phyloP scores from a whole-genome alignment of 139 green algal genomes.

The Parachlorella kessleri region DNA sequence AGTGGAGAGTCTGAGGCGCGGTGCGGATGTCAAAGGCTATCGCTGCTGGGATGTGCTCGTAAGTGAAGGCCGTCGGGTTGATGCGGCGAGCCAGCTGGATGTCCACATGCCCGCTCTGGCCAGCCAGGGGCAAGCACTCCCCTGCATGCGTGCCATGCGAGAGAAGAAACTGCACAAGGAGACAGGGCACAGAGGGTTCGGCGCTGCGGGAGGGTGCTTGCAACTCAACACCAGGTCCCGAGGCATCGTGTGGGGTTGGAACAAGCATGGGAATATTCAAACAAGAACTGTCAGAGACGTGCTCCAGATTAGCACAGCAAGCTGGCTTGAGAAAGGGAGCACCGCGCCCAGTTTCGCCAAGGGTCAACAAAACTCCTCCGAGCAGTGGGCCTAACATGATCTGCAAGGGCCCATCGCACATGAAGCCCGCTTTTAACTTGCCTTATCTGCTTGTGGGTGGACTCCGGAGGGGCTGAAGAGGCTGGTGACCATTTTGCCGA shows the following conservation, averaged over 20 bases:
- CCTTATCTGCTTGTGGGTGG: conserved; percentile 9
- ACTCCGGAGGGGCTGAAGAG: neutral
- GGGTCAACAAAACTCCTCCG: too few species aligned
- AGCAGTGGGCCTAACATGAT: too few species aligned
- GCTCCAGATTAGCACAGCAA: too few species aligned
- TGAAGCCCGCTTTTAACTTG: too few species aligned
- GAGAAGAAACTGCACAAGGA: conserved; percentile 34
- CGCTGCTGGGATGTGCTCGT: conserved; percentile 35
- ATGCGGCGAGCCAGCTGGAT: conserved; percentile 31
- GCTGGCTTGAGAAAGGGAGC: too few species aligned
- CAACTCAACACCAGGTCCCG: neutral
- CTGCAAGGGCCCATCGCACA: too few species aligned
- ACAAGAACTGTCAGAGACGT: too few species aligned
- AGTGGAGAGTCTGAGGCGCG: conserved; percentile 19
- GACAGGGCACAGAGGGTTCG: too few species aligned
- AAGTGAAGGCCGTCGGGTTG: conserved; percentile 29
- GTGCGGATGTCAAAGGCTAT: conserved; percentile 34
- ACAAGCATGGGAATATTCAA: too few species aligned
- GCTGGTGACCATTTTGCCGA: neutral
- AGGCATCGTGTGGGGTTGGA: too few species aligned
- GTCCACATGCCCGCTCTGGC: conserved; percentile 34
- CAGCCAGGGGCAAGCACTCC: conserved; percentile 39
- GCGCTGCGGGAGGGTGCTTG: neutral
- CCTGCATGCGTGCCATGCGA: conserved; percentile 18
- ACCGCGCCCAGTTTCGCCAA: too few species aligned